These are phyloP conservation scores for Piloderma croceum DNA, from an alignment of 768 basidiomycete genomes.

Conservation along the genomic window DNA sequence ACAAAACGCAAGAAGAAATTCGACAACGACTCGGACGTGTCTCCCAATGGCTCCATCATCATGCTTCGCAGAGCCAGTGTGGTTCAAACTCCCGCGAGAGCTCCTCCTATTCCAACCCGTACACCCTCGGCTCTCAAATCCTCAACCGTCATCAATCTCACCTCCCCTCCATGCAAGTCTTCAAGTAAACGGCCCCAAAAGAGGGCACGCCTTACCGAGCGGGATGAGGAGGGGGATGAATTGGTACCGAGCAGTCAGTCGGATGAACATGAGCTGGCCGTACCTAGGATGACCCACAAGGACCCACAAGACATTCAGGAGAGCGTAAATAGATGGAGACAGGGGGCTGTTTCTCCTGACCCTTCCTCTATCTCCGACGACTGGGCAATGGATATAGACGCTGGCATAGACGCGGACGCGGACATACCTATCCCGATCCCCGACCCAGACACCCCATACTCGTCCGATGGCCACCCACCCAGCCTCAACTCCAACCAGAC, in stretches of 20 bases:
- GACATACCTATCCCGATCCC: constrained; percentile 11
- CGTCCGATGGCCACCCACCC: constrained; percentile 5
- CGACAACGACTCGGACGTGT: constrained; percentile 6
- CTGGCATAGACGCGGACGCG: constrained; percentile 15
- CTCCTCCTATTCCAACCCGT: too few species aligned
- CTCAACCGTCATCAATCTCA: too few species aligned
- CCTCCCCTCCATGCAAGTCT: too few species aligned
- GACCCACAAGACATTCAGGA: constrained; percentile 27
- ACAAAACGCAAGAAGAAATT: constrained; percentile 17
- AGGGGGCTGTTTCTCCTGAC: constrained; percentile 21
- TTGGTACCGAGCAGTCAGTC: constrained; percentile 63
- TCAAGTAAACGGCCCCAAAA: too few species aligned
- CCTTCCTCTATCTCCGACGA: constrained; percentile 13
- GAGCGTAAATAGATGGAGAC: constrained; percentile 41
- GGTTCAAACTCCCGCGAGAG: too few species aligned
- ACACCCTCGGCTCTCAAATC: too few species aligned
- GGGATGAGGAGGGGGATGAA: constrained; percentile 25
- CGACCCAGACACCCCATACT: constrained; percentile 4
- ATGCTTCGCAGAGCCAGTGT: too few species aligned
- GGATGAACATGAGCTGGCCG: constrained; percentile 52
- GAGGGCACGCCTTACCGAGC: constrained; percentile 36
- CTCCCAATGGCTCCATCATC: too few species aligned
- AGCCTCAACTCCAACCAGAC: constrained; percentile 10
- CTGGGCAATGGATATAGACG: constrained; percentile 1
- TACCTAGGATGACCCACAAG: constrained; percentile 21